These are phyloP conservation scores for Penicillium sp. DNA, from an alignment of 2,329 filamentous ascomycete species.

Conservation along the genomic window DNA sequence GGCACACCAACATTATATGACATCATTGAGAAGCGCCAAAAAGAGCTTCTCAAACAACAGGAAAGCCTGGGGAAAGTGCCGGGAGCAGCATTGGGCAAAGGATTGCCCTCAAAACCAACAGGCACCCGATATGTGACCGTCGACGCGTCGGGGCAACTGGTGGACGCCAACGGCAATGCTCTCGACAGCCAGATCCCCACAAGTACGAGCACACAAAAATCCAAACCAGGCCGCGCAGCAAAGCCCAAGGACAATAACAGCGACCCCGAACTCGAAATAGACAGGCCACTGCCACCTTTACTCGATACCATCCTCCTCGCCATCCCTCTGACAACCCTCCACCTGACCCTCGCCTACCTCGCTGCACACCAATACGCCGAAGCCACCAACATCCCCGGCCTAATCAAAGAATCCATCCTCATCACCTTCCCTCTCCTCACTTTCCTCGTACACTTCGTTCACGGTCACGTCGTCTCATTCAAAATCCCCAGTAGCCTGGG, in stretches of 20 bases:
- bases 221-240: neutral
- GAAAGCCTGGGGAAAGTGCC: constrained; percentile 4
- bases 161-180: constrained; percentile 21
- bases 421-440: constrained; percentile 47
- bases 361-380: constrained; percentile 52
- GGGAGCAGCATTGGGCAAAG: neutral
- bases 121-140: constrained; percentile 40
- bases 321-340: constrained; percentile 45
- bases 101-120: constrained; percentile 11
- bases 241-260: neutral
- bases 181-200: constrained; percentile 16
- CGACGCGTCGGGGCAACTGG: constrained; percentile 29
- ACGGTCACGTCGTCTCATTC: constrained; percentile 47
- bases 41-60: constrained; percentile 29
- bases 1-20: constrained; percentile 46
- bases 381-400: constrained; percentile 33
- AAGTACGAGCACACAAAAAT: constrained; percentile 7
- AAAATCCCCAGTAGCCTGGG: constrained; percentile 9
- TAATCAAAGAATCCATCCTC: constrained; percentile 40
- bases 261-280: constrained; percentile 17
- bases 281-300: constrained; percentile 38
- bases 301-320: constrained; percentile 49
- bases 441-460: constrained; percentile 47
- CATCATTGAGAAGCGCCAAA: constrained; percentile 48
- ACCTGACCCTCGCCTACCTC: constrained; percentile 49